Percentiles rank a stretch among this genome's conserved stretches.
Conservation (phyloP, 2,329 filamentous ascomycete genomes). For the Phaeophleospora eucalypticola region DNA sequence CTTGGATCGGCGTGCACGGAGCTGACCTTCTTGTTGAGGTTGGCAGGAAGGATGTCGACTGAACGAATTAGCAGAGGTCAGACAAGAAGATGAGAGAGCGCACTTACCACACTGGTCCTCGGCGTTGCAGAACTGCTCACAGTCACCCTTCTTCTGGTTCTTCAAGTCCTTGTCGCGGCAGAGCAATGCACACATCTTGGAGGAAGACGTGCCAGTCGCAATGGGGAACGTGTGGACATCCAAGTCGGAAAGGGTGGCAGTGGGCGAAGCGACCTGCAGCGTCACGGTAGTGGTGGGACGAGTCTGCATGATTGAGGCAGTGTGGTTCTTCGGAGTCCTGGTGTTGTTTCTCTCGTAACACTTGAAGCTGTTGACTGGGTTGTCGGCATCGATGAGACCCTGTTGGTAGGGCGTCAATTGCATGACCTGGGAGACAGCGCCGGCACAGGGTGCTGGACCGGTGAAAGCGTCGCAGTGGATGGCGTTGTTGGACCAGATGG, state of each 20-base stretch:
- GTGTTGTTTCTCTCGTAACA: background rate
- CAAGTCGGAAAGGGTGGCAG: too few relatives aligned
- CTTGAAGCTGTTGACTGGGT: background rate
- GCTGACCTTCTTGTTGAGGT: background rate
- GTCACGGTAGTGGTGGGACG: background rate
- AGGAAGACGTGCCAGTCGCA: too few relatives aligned
- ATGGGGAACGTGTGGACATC: too few relatives aligned
- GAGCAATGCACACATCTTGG: background rate
- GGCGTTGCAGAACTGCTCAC: background rate
- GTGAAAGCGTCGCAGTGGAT: background rate
- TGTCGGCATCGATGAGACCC: background rate
- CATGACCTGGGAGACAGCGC: background rate
- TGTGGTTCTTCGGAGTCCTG: background rate
- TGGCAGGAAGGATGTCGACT: background rate
- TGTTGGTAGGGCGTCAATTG: background rate
- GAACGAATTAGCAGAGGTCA: background rate
- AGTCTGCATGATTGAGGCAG: background rate
- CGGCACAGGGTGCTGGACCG: background rate
- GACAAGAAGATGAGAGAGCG: background rate
- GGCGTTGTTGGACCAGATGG: background rate
- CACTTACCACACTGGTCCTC: background rate
- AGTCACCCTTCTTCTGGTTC: background rate
- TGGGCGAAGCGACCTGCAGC: too few relatives aligned
- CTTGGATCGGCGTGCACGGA: background rate
- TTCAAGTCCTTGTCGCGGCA: background rate